phyloP scores from a whole-genome alignment of 2,329 filamentous ascomycete species.

The Pyrenophora tritici-repentis region DNA sequence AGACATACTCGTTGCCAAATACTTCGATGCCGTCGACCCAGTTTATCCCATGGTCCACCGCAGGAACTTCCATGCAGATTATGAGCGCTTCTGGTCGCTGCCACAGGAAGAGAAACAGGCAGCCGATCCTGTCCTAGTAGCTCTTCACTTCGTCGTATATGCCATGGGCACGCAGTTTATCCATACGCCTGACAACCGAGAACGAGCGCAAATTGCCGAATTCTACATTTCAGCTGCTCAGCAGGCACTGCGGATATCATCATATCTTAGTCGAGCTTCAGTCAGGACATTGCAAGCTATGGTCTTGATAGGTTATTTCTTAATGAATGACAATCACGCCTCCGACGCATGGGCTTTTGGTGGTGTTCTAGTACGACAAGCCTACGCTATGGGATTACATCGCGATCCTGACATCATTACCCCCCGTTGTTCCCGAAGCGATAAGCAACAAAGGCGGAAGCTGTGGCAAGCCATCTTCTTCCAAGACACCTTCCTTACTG shows the following conservation, averaged over 20 bases:
- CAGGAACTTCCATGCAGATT: conserved; percentile 76
- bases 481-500: conserved; percentile 81
- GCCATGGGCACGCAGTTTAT: conserved; percentile 81
- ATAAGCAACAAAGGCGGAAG: conserved; percentile 79
- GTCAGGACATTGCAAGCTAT: conserved; percentile 77
- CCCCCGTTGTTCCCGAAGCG: conserved; percentile 68
- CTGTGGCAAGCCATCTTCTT: conserved; percentile 81
- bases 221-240: conserved; percentile 82
- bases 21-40: conserved; percentile 69
- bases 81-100: conserved; percentile 76
- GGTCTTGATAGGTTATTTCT: conserved; percentile 80
- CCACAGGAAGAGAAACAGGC: conserved; percentile 61
- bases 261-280: conserved; percentile 76
- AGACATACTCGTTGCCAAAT: conserved; percentile 66
- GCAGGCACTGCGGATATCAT: conserved; percentile 74
- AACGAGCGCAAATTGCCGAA: conserved; percentile 76
- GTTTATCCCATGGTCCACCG: conserved; percentile 81
- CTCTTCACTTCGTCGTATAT: conserved; percentile 76
- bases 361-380: conserved; percentile 75
- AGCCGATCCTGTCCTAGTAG: conserved; percentile 71
- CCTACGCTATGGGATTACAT: conserved; percentile 81
- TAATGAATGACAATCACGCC: conserved; percentile 85
- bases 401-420: conserved; percentile 75
- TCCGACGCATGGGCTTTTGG: conserved; percentile 84
- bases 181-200: conserved; percentile 58